Percentiles rank a stretch among this genome's conserved stretches.
These are phyloP conservation scores for Globisporangium nagaii DNA, from an alignment of 352 stramenopile species.

Conservation along the genomic window DNA sequence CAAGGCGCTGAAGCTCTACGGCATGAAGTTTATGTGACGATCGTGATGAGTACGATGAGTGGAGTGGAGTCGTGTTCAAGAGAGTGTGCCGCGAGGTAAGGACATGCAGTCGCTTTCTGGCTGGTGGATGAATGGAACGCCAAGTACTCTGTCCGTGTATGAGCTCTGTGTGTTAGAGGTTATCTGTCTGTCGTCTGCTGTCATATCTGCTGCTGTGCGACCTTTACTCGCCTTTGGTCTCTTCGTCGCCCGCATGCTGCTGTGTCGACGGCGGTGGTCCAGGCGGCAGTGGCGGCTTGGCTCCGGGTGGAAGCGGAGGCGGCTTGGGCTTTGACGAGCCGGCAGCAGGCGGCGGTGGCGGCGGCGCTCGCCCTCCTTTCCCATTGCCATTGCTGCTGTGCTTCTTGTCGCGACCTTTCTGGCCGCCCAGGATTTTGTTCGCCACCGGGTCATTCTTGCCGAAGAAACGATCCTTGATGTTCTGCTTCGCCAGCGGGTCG, in stretches of 20 bases:
- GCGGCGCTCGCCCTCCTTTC: conserved; percentile 18
- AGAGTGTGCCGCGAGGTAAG: too few species aligned
- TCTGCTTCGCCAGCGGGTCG: conserved; percentile 93
- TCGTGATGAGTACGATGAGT: too few species aligned
- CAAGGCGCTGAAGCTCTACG: conserved; percentile 58
- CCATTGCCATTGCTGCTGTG: conserved; percentile 9
- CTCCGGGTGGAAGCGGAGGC: conserved; percentile 41
- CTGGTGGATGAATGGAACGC: too few species aligned
- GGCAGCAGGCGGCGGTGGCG: conserved; percentile 20
- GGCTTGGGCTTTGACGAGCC: conserved; percentile 42
- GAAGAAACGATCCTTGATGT: conserved; percentile 94
- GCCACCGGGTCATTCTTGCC: conserved; percentile 93
- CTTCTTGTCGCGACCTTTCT: conserved; percentile 18
- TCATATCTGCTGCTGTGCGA: background rate
- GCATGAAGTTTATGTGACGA: conserved; percentile 43
- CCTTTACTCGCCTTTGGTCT: conserved; percentile 16
- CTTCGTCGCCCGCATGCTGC: conserved; percentile 21
- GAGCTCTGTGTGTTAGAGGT: background rate
- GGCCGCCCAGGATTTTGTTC: conserved; percentile 78
- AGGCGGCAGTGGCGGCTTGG: conserved; percentile 57
- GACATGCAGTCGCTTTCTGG: too few species aligned
- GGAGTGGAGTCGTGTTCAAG: background rate
- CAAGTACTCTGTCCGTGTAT: too few species aligned
- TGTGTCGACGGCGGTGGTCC: conserved; percentile 36
- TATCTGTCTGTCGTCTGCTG: background rate